A percentile compares a stretch with the other conserved stretches of the same genome.
Conservation (phyloP, 345 rosid genomes). For the Cardiospermum halicacabum region DNA sequence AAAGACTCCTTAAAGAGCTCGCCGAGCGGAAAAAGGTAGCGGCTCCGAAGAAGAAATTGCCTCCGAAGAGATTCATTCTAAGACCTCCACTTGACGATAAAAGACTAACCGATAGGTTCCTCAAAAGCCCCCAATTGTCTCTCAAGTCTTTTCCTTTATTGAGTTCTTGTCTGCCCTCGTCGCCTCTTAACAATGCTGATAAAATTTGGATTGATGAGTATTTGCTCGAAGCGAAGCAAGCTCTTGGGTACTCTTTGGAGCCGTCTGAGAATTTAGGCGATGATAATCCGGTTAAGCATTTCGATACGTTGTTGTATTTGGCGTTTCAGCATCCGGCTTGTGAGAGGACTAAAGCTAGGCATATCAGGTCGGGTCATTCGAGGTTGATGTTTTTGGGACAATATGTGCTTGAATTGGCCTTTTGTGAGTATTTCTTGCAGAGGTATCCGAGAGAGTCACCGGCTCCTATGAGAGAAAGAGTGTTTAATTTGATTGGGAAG, state of each 20-base stretch:
- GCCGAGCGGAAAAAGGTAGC: conserved; percentile 67
- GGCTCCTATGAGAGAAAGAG: conserved; percentile 90
- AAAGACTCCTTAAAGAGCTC: conserved; percentile 88
- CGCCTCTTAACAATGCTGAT: conserved; percentile 82
- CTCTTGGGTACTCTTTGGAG: conserved; percentile 80
- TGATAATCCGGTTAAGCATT: conserved; percentile 93
- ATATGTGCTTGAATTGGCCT: conserved; percentile 82
- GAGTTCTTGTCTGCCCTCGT: conserved; percentile 81
- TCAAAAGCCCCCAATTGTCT: conserved; percentile 85
- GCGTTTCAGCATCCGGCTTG: conserved; percentile 92
- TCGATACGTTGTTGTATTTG: conserved; percentile 72
- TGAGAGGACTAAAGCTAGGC: conserved; percentile 77
- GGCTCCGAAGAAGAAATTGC: conserved; percentile 60
- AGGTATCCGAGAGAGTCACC: conserved; percentile 92
- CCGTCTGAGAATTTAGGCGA: conserved; percentile 56
- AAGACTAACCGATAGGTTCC: conserved; percentile 62
- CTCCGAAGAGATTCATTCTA: conserved; percentile 67
- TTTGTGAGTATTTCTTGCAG: conserved; percentile 80
- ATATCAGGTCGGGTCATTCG: conserved; percentile 79
- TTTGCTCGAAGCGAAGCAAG: conserved; percentile 88
- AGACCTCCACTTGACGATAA: conserved; percentile 89
- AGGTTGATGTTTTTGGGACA: conserved; percentile 84
- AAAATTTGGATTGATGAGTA: conserved; percentile 88
- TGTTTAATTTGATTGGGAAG: conserved; percentile 88
- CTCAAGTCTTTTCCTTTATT: conserved; percentile 78